These are phyloP conservation scores for Lodderomyces metapsilosis DNA, from an alignment of 1,139 yeast species.

Conservation along the genomic window DNA sequence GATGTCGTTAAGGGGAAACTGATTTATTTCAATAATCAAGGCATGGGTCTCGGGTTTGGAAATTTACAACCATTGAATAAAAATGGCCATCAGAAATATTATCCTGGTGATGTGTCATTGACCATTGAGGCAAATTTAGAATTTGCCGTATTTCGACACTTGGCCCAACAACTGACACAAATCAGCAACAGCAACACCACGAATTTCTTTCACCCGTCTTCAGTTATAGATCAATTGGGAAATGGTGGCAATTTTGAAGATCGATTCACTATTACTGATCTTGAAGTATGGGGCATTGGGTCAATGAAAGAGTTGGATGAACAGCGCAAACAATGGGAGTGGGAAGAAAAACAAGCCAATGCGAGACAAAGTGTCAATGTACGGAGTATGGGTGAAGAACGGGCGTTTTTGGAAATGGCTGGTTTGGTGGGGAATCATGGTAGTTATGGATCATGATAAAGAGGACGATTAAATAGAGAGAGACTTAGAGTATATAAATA, in stretches of 20 bases:
- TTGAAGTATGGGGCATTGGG: slow-evolving; percentile 94
- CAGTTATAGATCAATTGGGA: slow-evolving; percentile 17
- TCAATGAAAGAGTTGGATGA: slow-evolving; percentile 71
- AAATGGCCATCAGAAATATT: slow-evolving; percentile 34
- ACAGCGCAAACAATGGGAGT: slow-evolving; percentile 78
- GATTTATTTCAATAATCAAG: slow-evolving; percentile 64
- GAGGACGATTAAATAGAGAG: no score
- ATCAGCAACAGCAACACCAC: slow-evolving; percentile 20
- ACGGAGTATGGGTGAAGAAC: slow-evolving; percentile 69
- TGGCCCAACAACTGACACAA: slow-evolving; percentile 20
- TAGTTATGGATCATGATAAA: slow-evolving; percentile 44
- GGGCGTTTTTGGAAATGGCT: slow-evolving; percentile 87
- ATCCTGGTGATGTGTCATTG: slow-evolving; percentile 72
- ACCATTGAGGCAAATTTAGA: slow-evolving; percentile 78
- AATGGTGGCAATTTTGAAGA: slow-evolving; percentile 59
- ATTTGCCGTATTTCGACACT: slow-evolving; percentile 74
- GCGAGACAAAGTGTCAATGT: slow-evolving; percentile 71
- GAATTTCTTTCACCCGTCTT: slow-evolving; percentile 29
- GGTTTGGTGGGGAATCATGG: slow-evolving; percentile 75
- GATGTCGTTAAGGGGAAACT: slow-evolving; percentile 33
- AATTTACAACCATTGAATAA: slow-evolving; percentile 58
- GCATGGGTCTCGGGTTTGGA: slow-evolving; percentile 84
- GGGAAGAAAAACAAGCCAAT: slow-evolving; percentile 87
- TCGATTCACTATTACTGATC: slow-evolving; percentile 65
- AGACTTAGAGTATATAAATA: no score